phyloP scores from a whole-genome alignment of 2,329 filamentous ascomycete species.

The Penicillium concentricum region DNA sequence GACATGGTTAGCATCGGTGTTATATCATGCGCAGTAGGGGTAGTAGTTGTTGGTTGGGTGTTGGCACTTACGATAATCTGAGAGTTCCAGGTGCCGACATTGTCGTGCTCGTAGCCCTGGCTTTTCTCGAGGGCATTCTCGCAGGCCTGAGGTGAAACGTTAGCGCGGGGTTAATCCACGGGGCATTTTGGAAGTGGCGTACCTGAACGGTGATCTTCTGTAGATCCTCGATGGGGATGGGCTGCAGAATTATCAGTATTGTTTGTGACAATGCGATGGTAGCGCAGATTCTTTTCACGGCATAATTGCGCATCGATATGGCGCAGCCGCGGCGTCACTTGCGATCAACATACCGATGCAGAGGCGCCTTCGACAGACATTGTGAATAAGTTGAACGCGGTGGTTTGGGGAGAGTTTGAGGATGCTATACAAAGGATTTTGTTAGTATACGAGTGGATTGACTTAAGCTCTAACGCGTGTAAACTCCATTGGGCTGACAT shows the following conservation, averaged over 20 bases:
- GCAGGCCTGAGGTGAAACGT: conserved; percentile 66
- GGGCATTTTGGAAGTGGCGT: conserved; percentile 33
- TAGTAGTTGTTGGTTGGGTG: not conserved
- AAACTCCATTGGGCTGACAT: conserved; percentile 15
- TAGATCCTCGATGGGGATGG: conserved; percentile 71
- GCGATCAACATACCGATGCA: conserved; percentile 26
- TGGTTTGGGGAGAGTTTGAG: not conserved
- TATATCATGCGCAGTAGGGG: not conserved
- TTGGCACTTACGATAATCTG: conserved; percentile 76
- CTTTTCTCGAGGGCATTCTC: conserved; percentile 70
- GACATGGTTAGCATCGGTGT: not conserved
- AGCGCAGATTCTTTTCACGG: not conserved
- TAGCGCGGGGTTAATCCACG: conserved; percentile 3
- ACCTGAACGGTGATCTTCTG: conserved; percentile 85
- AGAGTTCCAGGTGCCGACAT: conserved; percentile 86
- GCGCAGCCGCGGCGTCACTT: not conserved
- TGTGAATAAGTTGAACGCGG: conserved; percentile 12
- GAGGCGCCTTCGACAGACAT: conserved; percentile 34
- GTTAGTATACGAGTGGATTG: not conserved
- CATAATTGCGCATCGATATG: conserved; percentile 8
- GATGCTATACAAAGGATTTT: not conserved
- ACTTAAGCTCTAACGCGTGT: not conserved
- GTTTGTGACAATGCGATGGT: not conserved
- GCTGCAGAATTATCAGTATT: conserved; percentile 50
- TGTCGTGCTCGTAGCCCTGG: conserved; percentile 81